Conservation (phyloP, 176 grass and related monocot species). For the Oryza rufipogon region DNA sequence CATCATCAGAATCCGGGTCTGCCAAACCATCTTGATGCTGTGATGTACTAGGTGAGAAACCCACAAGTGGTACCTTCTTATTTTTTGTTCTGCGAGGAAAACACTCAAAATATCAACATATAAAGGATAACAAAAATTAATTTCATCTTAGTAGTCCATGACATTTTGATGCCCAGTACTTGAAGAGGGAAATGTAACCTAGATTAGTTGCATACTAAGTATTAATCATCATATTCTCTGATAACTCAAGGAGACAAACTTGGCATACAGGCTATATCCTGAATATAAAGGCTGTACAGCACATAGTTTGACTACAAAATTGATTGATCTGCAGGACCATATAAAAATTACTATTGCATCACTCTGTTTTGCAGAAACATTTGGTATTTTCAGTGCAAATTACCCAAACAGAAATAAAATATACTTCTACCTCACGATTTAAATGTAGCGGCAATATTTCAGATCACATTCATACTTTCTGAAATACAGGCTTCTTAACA, state of each 20-base stretch:
- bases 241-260: slow-evolving; percentile 4
- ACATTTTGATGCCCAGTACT: neutral
- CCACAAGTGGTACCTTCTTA: slow-evolving; percentile 39
- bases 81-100: slow-evolving; percentile 43
- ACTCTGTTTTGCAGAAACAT: slow-evolving; percentile 13
- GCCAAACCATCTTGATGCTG: slow-evolving; percentile 48
- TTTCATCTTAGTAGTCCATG: neutral
- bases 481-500: neutral
- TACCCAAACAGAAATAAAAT: neutral
- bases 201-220: neutral
- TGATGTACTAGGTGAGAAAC: slow-evolving; percentile 25
- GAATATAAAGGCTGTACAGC: slow-evolving; percentile 10
- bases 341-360: neutral
- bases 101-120: slow-evolving; percentile 17
- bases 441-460: neutral
- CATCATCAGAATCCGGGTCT: slow-evolving; percentile 55
- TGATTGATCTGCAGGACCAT: neutral
- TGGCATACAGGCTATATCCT: neutral
- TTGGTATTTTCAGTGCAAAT: neutral
- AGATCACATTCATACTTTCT: slow-evolving; percentile 19
- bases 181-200: neutral
- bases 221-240: slow-evolving; percentile 11
- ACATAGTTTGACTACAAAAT: neutral
- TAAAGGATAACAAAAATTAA: slow-evolving; percentile 9
- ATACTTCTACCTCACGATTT: neutral